phyloP scores from a whole-genome alignment of 495 filamentous ascomycete genomes.

The Aspergillus heteromorphus region DNA sequence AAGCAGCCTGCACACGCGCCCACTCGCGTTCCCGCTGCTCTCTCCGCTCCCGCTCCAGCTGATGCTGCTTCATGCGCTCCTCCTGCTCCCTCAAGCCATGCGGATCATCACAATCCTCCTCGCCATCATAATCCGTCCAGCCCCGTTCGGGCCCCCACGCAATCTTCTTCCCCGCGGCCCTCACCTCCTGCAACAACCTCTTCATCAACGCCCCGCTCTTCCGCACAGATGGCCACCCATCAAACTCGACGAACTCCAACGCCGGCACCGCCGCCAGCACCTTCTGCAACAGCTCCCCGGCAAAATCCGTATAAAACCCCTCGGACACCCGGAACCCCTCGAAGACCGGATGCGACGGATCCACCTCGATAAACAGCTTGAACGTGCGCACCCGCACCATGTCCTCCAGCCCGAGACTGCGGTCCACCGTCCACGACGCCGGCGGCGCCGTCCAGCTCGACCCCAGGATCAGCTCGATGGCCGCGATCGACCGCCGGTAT shows the following conservation, averaged over 20 bases:
- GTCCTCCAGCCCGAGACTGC: constrained; percentile 59
- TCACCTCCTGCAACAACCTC: constrained; percentile 55
- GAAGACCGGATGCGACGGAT: constrained; percentile 69
- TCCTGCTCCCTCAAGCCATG: constrained; percentile 8
- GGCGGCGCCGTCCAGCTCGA: constrained; percentile 77
- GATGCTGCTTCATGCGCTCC: background rate
- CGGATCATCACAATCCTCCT: constrained; percentile 15
- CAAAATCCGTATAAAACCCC: constrained; percentile 74
- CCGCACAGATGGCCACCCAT: constrained; percentile 66
- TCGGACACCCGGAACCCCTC: constrained; percentile 62
- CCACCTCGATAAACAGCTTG: constrained; percentile 72
- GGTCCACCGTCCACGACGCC: constrained; percentile 63
- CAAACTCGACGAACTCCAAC: constrained; percentile 64
- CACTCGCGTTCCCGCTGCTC: background rate
- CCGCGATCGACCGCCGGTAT: constrained; percentile 61
- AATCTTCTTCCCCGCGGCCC: constrained; percentile 46
- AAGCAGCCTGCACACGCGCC: background rate
- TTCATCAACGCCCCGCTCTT: constrained; percentile 64
- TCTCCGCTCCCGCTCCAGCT: background rate
- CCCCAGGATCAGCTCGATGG: constrained; percentile 71
- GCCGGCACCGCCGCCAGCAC: constrained; percentile 56
- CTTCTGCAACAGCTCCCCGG: constrained; percentile 48
- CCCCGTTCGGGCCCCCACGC: constrained; percentile 66
- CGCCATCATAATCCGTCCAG: constrained; percentile 46
- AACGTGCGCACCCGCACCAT: constrained; percentile 56